Conservation (phyloP, 768 basidiomycete genomes). For the Amanita jacksonii region DNA sequence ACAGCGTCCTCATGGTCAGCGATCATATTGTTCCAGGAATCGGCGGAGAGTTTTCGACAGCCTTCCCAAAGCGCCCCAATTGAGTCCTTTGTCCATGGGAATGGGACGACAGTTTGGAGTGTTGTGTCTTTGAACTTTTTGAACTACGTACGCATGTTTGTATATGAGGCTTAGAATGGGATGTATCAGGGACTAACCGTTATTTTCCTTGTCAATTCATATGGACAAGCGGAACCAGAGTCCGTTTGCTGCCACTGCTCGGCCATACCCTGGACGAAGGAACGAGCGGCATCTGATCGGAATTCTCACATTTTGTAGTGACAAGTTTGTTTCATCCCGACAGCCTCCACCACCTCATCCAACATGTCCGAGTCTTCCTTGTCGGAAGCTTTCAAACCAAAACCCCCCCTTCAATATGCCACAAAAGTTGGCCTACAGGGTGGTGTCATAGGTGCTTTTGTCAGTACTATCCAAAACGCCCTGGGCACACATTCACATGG, state of each 20-base stretch:
- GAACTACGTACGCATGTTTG: no score
- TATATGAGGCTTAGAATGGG: no score
- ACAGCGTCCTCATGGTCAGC: constrained; percentile 41
- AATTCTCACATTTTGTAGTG: constrained; percentile 15
- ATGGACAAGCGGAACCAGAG: constrained; percentile 26
- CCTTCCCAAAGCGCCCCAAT: constrained; percentile 31
- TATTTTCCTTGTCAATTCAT: constrained; percentile 31
- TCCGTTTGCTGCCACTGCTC: no score
- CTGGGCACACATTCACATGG: constrained; percentile 68
- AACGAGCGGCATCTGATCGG: constrained; percentile 17
- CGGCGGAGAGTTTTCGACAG: constrained; percentile 15
- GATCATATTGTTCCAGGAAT: constrained; percentile 37
- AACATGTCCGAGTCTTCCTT: constrained; percentile 25
- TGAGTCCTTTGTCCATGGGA: constrained; percentile 35
- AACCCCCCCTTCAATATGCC: constrained; percentile 46
- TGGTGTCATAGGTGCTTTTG: constrained; percentile 55
- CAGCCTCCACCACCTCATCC: constrained; percentile 17
- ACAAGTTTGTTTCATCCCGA: constrained; percentile 15
- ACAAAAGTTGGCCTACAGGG: constrained; percentile 53
- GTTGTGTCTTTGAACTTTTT: constrained; percentile 18
- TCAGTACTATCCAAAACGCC: constrained; percentile 70
- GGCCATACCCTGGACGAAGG: no score
- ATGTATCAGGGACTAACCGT: constrained; percentile 28
- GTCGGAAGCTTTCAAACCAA: constrained; percentile 31
- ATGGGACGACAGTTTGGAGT: constrained; percentile 35